Percentiles rank a stretch among this genome's conserved stretches.
Evolutionary conservation across 176 grass and related monocot genomes (phyloP).

Genomic region (Ensete ventricosum): DNA sequence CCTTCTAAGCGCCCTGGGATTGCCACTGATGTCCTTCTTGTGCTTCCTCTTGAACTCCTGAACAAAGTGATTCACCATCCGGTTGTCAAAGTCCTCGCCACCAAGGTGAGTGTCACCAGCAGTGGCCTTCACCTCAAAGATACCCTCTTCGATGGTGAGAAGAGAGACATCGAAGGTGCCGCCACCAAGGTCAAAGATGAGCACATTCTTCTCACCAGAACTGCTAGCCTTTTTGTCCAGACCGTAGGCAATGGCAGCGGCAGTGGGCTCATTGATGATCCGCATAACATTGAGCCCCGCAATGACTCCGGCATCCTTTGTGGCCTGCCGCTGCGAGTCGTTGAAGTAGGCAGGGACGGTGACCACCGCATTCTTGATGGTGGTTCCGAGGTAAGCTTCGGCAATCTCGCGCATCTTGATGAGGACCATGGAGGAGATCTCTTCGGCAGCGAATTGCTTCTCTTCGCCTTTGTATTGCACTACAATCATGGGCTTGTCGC

Average conservation of each 20-base stretch:
- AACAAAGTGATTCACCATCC: conserved; percentile 9
- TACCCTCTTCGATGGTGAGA: conserved; percentile 85
- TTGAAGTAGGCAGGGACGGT: conserved; percentile 88
- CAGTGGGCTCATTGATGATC: conserved; percentile 80
- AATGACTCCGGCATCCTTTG: conserved; percentile 79
- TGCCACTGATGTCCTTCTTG: conserved; percentile 6
- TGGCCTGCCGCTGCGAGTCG: conserved; percentile 78
- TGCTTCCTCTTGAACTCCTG: conserved; percentile 12
- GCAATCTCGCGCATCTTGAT: conserved; percentile 84
- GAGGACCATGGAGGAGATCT: conserved; percentile 95
- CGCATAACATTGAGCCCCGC: conserved; percentile 75
- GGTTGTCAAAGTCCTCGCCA: conserved; percentile 6
- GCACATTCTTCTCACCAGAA: conserved; percentile 12
- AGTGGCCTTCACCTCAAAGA: conserved; percentile 91
- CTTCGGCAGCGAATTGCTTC: conserved; percentile 71
- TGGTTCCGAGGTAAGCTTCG: conserved; percentile 73
- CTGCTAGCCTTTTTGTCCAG: not conserved
- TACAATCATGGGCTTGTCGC: conserved; percentile 80
- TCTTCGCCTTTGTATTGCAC: conserved; percentile 90
- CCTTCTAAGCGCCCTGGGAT: conserved; percentile 49
- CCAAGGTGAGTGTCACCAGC: conserved; percentile 67
- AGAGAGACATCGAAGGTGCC: conserved; percentile 86
- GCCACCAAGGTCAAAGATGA: conserved; percentile 59
- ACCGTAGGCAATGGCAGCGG: conserved; percentile 7
- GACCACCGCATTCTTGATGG: conserved; percentile 78